Conservation (phyloP, 2,329 filamentous ascomycete genomes). For the Monilinia vaccinii-corymbosi region DNA sequence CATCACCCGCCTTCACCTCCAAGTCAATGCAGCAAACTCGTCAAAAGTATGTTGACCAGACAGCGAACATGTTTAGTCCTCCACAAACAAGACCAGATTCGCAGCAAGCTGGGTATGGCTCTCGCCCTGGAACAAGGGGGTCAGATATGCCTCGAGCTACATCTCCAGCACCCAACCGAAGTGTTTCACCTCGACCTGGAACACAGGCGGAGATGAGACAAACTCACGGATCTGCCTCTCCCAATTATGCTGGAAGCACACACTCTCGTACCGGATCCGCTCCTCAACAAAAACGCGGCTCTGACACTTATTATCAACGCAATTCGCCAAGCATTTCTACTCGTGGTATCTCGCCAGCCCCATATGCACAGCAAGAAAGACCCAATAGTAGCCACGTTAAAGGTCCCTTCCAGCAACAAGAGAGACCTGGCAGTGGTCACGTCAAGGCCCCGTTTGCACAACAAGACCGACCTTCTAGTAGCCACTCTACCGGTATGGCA, state of each 20-base stretch:
- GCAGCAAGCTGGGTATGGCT: conserved; percentile 24
- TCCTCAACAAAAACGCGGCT: conserved; percentile 36
- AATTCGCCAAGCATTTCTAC: conserved; percentile 37
- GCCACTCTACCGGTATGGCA: conserved; percentile 1
- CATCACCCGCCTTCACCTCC: conserved; percentile 84
- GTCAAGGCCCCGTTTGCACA: conserved; percentile 23
- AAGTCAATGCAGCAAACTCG: conserved; percentile 94
- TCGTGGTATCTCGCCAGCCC: conserved; percentile 38
- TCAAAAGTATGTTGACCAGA: conserved; percentile 77
- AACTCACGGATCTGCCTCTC: conserved; percentile 44
- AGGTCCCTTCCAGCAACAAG: conserved; percentile 30
- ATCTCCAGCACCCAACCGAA: conserved; percentile 61
- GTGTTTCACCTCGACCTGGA: conserved; percentile 52
- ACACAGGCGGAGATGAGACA: conserved; percentile 41
- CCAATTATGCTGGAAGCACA: conserved; percentile 45
- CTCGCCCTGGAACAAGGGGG: conserved; percentile 51
- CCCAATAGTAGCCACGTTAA: conserved; percentile 37
- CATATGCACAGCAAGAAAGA: conserved; percentile 34
- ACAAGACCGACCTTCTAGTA: conserved; percentile 9
- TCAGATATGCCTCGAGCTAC: conserved; percentile 49
- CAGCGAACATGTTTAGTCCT: conserved; percentile 63
- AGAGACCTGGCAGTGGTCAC: conserved; percentile 41
- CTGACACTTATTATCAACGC: conserved; percentile 43
- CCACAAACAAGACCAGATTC: conserved; percentile 26
- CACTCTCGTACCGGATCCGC: conserved; percentile 28